Evolutionary conservation across 306 rosid genomes (phyloP), one percentile per base, ranked within the genome.

Genomic region (Vigna unguiculata): DNA sequence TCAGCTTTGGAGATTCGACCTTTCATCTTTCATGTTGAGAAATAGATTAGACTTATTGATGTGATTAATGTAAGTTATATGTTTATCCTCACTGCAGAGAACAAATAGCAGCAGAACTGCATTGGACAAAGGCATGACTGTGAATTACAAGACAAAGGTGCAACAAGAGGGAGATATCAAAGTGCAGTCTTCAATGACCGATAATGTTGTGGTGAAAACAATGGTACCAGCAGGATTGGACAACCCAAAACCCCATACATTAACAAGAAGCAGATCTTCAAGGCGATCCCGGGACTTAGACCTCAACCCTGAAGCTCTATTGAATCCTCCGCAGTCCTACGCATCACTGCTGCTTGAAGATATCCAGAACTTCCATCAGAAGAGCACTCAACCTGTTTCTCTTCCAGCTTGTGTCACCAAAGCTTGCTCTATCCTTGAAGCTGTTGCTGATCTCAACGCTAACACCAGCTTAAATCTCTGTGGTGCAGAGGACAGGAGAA

Each of bases 381-480:
- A 90, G 88, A 90, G 19, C 85, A 73, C 90, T 24, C 66, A 83
- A 73, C 81, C 84, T 12, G 88, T 90, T 41, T 69, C 97, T 16
- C 91, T 95, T 58, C 98, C 98, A 3, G 84, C 87, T 53, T 92
- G 97, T 81, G 93, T 95, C 62, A 82, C 91, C 75, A 92, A 93
- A 81, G 98, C 96, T 72, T 95, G 97, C 80, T 89, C 97, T 46
- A 92, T 95, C 63, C 84, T 92, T 36, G 97, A 94, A 87, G 98
- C 97, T 57, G 96, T 94, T 49, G 95, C 98, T n/a, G 93, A 94
- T 78, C 95, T 94, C 77, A 92, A 94, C 75, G 81, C 91, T 47
- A 80, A 87, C 10, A 84, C 88, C 45, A 81, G 84, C 74, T 88
- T 89, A 57, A 88, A 76, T 30, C 20, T 83, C 20, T 74, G 90